Conservation (phyloP, 148 eudicot species). For the Chenopodium suecicum region DNA sequence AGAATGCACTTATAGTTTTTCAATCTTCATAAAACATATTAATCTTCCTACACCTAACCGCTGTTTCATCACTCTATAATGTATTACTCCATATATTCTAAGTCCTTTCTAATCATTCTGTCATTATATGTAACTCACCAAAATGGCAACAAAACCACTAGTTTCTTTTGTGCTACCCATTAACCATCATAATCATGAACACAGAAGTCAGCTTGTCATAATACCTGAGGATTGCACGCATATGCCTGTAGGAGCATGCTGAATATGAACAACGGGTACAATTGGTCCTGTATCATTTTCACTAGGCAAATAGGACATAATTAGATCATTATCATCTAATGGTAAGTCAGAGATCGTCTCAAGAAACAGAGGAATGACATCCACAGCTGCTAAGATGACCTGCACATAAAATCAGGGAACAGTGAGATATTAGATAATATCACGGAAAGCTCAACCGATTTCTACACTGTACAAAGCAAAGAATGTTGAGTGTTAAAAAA, state of each 20-base stretch:
- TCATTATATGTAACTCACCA: background rate
- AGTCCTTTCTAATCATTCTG: background rate
- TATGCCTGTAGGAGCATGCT: slow-evolving; percentile 81
- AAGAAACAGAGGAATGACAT: slow-evolving; percentile 77
- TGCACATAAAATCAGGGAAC: slow-evolving; percentile 26
- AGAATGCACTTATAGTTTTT: background rate
- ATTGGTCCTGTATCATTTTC: slow-evolving; percentile 26
- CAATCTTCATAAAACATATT: too few relatives aligned
- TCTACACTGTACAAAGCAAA: background rate
- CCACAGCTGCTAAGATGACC: slow-evolving; percentile 66
- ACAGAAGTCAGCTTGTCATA: background rate
- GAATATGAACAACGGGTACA: slow-evolving; percentile 39
- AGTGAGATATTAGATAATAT: slow-evolving; percentile 1
- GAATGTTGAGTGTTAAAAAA: background rate
- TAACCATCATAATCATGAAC: background rate
- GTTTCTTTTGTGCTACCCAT: background rate
- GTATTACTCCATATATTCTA: background rate
- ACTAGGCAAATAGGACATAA: slow-evolving; percentile 38
- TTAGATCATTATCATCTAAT: slow-evolving; percentile 58
- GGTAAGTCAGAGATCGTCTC: slow-evolving; percentile 49
- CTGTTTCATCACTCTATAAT: background rate
- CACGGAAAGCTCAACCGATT: background rate
- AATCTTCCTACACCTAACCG: background rate
- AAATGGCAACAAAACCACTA: background rate
- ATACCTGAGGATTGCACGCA: slow-evolving; percentile 69